Conservation (phyloP, 345 rosid species). For the Eutrema japonicum region DNA sequence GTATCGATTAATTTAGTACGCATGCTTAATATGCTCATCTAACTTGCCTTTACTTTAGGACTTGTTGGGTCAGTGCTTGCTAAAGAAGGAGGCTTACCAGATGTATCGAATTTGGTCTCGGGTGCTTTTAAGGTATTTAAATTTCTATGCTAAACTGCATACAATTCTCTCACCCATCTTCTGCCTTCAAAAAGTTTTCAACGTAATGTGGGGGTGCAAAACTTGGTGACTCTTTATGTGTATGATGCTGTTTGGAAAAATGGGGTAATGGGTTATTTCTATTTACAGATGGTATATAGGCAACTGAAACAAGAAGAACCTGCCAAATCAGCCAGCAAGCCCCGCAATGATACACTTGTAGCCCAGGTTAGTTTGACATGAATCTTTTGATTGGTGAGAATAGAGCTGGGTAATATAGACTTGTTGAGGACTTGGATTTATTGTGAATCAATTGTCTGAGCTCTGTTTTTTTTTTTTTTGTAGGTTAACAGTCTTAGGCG, state of each 20-base stretch:
- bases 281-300: conserved; percentile 59
- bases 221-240: conserved; percentile 8
- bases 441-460: background rate
- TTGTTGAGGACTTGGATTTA: conserved; percentile 9
- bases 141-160: conserved; percentile 1
- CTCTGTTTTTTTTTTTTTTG: conserved; percentile 31
- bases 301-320: conserved; percentile 64
- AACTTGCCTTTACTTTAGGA: conserved; percentile 50
- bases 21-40: background rate
- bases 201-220: background rate
- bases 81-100: conserved; percentile 63
- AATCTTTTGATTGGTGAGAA: background rate
- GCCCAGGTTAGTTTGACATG: conserved; percentile 66
- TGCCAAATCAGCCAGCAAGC: conserved; percentile 58
- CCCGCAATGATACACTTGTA: conserved; percentile 61
- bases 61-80: conserved; percentile 83
- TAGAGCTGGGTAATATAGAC: background rate
- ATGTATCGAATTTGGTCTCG: conserved; percentile 59
- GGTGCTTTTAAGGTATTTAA: conserved; percentile 77
- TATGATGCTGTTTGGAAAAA: conserved; percentile 10
- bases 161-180: background rate
- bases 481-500: conserved; percentile 77
- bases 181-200: background rate
- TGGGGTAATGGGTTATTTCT: conserved; percentile 26
- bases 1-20: background rate